These are phyloP conservation scores for Trametes villosa DNA, from an alignment of 768 basidiomycete species.

Conservation along the genomic window DNA sequence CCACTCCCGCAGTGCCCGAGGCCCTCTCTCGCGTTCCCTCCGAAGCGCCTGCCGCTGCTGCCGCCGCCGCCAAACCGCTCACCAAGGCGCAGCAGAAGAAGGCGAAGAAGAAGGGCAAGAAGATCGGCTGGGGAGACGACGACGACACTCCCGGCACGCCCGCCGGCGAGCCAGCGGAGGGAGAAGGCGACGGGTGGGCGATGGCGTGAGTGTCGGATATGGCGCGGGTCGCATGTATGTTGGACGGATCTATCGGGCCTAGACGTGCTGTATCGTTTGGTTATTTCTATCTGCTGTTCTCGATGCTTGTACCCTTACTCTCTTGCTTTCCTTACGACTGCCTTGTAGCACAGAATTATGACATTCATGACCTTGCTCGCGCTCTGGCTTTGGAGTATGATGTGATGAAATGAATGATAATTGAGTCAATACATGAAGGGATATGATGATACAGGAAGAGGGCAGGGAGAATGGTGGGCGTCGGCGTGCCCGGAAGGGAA, in stretches of 20 bases:
- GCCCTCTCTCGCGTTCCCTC: constrained; percentile 26
- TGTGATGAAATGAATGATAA: no score
- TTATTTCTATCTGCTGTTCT: constrained; percentile 7
- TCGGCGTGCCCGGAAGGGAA: no score
- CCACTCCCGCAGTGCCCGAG: constrained; percentile 7
- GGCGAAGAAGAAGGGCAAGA: constrained; percentile 24
- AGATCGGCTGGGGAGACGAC: constrained; percentile 4
- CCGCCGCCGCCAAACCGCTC: constrained; percentile 2
- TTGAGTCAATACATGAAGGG: no score
- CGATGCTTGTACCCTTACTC: neutral
- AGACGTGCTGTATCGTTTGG: constrained; percentile 9
- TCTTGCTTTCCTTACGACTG: neutral
- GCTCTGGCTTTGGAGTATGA: no score
- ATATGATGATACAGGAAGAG: no score
- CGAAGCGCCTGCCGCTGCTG: constrained; percentile 2
- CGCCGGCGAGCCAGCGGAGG: constrained; percentile 1
- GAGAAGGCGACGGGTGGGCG: constrained; percentile 4
- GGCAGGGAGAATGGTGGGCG: no score
- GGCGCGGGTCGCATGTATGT: constrained; percentile 7
- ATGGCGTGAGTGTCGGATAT: neutral
- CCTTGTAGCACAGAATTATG: neutral
- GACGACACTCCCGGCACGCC: constrained; percentile 6
- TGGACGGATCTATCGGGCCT: neutral
- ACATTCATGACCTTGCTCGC: neutral
- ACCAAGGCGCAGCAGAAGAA: constrained; percentile 17